Conservation (phyloP, 2,329 filamentous ascomycete species). For the Ceratocystis eucalypticola region DNA sequence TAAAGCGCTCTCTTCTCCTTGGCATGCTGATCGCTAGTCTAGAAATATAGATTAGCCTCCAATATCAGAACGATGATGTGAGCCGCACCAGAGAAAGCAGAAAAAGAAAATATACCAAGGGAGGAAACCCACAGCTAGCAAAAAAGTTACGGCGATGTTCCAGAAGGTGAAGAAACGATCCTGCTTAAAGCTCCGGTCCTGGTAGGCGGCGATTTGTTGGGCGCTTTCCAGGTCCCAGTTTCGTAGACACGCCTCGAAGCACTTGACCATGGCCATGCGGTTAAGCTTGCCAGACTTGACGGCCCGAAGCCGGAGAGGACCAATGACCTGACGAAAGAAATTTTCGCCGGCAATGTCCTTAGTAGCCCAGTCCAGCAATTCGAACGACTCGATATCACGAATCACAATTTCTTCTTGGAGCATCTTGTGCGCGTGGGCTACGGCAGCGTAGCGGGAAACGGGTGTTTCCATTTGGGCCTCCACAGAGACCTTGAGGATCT, state of each 20-base stretch:
- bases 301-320: slow-evolving; percentile 33
- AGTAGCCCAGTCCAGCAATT: slow-evolving; percentile 44
- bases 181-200: slow-evolving; percentile 38
- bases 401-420: slow-evolving; percentile 34
- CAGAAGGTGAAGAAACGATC: slow-evolving; percentile 40
- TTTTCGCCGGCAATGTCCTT: slow-evolving; percentile 28
- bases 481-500: slow-evolving; percentile 13
- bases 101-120: not conserved
- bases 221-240: slow-evolving; percentile 33
- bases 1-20: slow-evolving; percentile 40
- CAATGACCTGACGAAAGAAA: slow-evolving; percentile 36
- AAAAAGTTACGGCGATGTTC: slow-evolving; percentile 40
- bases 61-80: not conserved
- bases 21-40: slow-evolving; percentile 36
- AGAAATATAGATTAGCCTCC: not conserved
- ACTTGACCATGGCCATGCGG: slow-evolving; percentile 36
- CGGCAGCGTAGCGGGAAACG: slow-evolving; percentile 11
- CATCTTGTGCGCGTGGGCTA: slow-evolving; percentile 8
- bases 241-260: slow-evolving; percentile 39
- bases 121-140: slow-evolving; percentile 35
- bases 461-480: slow-evolving; percentile 11
- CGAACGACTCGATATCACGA: slow-evolving; percentile 38
- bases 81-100: not conserved
- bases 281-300: slow-evolving; percentile 36
- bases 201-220: slow-evolving; percentile 38